phyloP scores from a whole-genome alignment of 1,139 yeast species.

The Blastobotrys serpentis region DNA sequence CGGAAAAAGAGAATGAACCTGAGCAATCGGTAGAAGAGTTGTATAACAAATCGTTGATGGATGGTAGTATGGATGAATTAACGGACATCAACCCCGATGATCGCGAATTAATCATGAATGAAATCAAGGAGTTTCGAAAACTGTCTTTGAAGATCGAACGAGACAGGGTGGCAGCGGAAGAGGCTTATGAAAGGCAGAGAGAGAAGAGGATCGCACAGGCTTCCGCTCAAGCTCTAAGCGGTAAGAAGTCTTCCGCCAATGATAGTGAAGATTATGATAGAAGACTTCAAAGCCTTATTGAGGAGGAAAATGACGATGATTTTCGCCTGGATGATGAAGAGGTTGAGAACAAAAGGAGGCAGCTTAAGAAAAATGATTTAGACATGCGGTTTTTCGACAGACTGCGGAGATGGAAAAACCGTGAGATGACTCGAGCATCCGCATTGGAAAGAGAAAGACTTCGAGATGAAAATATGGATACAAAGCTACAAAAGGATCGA shows the following conservation, averaged over 20 bases:
- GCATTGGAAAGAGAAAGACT: constrained; percentile 29
- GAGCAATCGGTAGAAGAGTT: constrained; percentile 15
- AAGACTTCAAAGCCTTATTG: constrained; percentile 14
- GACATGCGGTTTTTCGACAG: constrained; percentile 26
- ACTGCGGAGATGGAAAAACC: constrained; percentile 29
- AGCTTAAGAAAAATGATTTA: constrained; percentile 21
- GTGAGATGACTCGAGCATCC: constrained; percentile 28
- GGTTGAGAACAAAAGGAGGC: constrained; percentile 7
- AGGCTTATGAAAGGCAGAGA: constrained; percentile 26
- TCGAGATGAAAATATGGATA: constrained; percentile 24
- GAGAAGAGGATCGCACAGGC: constrained; percentile 23
- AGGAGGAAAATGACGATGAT: constrained; percentile 18
- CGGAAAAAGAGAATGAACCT: constrained; percentile 6
- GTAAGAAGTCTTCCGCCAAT: constrained; percentile 9
- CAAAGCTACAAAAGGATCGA: constrained; percentile 22
- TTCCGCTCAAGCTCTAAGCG: constrained; percentile 21
- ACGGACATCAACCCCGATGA: constrained; percentile 31
- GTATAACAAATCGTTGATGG: constrained; percentile 14
- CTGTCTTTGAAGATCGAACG: constrained; percentile 32
- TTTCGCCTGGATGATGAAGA: constrained; percentile 18
- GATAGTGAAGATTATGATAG: constrained; percentile 8
- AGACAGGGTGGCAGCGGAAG: constrained; percentile 26
- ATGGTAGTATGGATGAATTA: constrained; percentile 12
- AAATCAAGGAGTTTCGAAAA: constrained; percentile 36
- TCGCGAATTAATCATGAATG: constrained; percentile 31